phyloP scores from a whole-genome alignment of 768 basidiomycete genomes.

The Serendipita sp. region DNA sequence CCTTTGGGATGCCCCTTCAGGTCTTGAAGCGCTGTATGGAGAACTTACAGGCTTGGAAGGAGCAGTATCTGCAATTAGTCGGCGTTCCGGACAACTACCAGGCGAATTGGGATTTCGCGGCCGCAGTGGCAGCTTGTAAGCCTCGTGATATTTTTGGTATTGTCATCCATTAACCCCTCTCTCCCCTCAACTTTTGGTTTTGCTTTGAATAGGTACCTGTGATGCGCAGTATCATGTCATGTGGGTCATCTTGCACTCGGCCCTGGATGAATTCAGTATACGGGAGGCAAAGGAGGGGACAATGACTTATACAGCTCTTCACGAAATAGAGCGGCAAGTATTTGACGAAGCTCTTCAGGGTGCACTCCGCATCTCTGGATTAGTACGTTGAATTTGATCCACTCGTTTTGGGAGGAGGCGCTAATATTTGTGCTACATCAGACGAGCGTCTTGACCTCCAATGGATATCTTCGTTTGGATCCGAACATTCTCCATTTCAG shows the following conservation, averaged over 20 bases:
- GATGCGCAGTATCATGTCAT: constrained; percentile 85
- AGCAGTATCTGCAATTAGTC: constrained; percentile 55
- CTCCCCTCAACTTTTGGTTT: too few species aligned
- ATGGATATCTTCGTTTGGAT: constrained; percentile 79
- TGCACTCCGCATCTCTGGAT: constrained; percentile 74
- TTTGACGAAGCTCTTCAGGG: constrained; percentile 72
- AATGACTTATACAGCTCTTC: constrained; percentile 24
- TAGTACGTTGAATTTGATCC: constrained; percentile 37
- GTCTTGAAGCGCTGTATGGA: constrained; percentile 41
- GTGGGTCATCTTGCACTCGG: constrained; percentile 74
- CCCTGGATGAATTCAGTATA: constrained; percentile 73
- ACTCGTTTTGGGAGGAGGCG: not conserved
- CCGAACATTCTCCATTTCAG: constrained; percentile 83
- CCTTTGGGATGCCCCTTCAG: constrained; percentile 60
- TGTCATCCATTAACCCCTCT: constrained; percentile 8
- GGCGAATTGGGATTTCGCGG: constrained; percentile 80
- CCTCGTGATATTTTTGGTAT: not conserved
- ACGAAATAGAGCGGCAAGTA: constrained; percentile 50
- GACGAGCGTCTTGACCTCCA: constrained; percentile 71
- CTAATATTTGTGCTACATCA: constrained; percentile 16
- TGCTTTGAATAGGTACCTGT: constrained; percentile 48
- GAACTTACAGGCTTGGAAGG: constrained; percentile 55
- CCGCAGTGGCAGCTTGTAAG: constrained; percentile 50
- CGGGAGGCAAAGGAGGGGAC: constrained; percentile 44
- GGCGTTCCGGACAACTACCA: constrained; percentile 79